These are phyloP conservation scores for Phaeotremella fagi DNA, from an alignment of 768 basidiomycete genomes.

Conservation along the genomic window DNA sequence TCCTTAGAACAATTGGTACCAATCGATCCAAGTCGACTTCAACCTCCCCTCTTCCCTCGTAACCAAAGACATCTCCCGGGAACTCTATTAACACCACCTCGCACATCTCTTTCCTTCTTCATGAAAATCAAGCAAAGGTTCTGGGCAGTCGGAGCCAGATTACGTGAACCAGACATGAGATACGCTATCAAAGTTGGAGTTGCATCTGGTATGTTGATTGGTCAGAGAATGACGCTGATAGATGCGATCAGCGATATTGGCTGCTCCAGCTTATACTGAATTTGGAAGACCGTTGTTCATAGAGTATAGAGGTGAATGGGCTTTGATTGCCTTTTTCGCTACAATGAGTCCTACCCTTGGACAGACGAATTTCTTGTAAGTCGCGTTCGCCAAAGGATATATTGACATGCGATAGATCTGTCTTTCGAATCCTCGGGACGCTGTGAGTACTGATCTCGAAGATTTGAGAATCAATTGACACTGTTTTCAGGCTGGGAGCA, in stretches of 20 bases:
- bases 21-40: slow-evolving; percentile 49
- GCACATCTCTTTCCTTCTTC: slow-evolving; percentile 57
- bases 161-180: slow-evolving; percentile 71
- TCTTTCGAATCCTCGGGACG: slow-evolving; percentile 81
- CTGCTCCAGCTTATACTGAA: slow-evolving; percentile 83
- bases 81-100: slow-evolving; percentile 73
- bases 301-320: slow-evolving; percentile 89
- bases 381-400: background rate
- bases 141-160: slow-evolving; percentile 65
- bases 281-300: slow-evolving; percentile 70
- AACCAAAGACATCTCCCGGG: slow-evolving; percentile 76
- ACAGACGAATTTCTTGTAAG: slow-evolving; percentile 77
- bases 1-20: slow-evolving; percentile 45
- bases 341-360: slow-evolving; percentile 44
- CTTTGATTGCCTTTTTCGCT: slow-evolving; percentile 73
- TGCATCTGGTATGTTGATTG: slow-evolving; percentile 44
- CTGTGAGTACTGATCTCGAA: slow-evolving; percentile 54
- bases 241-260: slow-evolving; percentile 61
- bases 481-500: slow-evolving; percentile 63
- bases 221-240: background rate
- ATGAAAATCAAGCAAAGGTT: slow-evolving; percentile 64
- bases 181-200: slow-evolving; percentile 76
- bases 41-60: slow-evolving; percentile 71
- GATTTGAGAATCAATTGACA: background rate
- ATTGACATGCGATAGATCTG: slow-evolving; percentile 26